Evolutionary conservation across 306 rosid species (phyloP).

Genomic region (Prunus mongolica): DNA sequence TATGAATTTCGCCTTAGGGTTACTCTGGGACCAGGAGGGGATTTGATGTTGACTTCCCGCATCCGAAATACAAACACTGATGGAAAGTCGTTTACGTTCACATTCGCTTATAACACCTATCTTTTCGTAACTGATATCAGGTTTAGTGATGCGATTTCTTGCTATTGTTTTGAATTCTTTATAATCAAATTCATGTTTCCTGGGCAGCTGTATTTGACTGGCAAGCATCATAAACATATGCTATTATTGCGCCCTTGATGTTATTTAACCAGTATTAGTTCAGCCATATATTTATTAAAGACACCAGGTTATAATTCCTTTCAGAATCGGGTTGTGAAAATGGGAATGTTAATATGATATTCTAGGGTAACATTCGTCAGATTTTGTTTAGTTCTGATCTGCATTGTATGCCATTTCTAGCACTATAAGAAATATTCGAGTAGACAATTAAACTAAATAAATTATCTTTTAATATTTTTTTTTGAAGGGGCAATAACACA

Average conservation of each 20-base stretch:
- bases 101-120: slow-evolving; percentile 70
- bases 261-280: not conserved
- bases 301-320: not conserved
- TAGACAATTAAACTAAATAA: not conserved
- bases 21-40: slow-evolving; percentile 65
- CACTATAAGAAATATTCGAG: not conserved
- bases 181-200: not conserved
- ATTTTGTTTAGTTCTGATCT: not conserved
- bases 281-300: not conserved
- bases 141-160: slow-evolving; percentile 22
- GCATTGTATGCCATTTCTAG: not conserved
- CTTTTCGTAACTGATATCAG: slow-evolving; percentile 62
- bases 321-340: not conserved
- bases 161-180: not conserved
- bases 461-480: not conserved
- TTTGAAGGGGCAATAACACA: not conserved
- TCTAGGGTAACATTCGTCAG: not conserved
- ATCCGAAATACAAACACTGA: slow-evolving; percentile 69
- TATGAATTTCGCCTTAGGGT: slow-evolving; percentile 72
- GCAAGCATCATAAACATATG: not conserved
- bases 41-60: slow-evolving; percentile 65
- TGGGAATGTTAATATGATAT: not conserved
- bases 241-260: not conserved
- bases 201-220: not conserved
- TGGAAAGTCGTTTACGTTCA: slow-evolving; percentile 66